phyloP scores from a whole-genome alignment of 2,329 filamentous ascomycete species.

The Blastomyces silverae region DNA sequence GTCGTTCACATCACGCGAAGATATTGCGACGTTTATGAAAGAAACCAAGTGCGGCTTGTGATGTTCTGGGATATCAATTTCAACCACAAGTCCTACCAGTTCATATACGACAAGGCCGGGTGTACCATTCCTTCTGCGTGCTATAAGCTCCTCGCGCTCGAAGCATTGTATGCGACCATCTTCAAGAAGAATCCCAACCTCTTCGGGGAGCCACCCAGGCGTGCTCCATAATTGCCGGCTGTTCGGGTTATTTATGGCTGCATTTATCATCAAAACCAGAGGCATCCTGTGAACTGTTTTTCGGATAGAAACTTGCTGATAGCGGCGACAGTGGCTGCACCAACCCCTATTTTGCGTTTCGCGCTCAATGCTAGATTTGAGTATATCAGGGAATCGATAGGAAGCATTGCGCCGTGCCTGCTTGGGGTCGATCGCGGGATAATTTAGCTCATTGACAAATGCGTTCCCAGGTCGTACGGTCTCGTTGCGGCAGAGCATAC shows the following conservation, averaged over 20 bases:
- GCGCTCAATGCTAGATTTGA: constrained; percentile 88
- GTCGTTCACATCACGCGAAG: constrained; percentile 41
- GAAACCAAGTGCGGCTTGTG: constrained; percentile 88
- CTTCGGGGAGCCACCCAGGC: constrained; percentile 84
- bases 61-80: constrained; percentile 77
- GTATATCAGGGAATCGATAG: constrained; percentile 70
- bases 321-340: constrained; percentile 85
- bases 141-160: constrained; percentile 79
- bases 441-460: constrained; percentile 78
- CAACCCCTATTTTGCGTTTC: constrained; percentile 85
- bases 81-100: constrained; percentile 78
- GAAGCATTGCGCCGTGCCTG: constrained; percentile 42
- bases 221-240: constrained; percentile 73
- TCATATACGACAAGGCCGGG: constrained; percentile 86
- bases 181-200: constrained; percentile 87
- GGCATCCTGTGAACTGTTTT: constrained; percentile 80
- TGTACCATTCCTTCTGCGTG: constrained; percentile 69
- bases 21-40: constrained; percentile 68
- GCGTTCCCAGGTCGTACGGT: constrained; percentile 71
- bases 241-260: constrained; percentile 64
- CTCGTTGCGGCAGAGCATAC: constrained; percentile 80
- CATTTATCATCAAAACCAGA: constrained; percentile 78
- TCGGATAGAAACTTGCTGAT: constrained; percentile 77
- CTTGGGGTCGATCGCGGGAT: constrained; percentile 57
- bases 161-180: constrained; percentile 92